Evolutionary conservation across 2,329 filamentous ascomycete genomes (phyloP).

Genomic region (Beauveria brongniartii): DNA sequence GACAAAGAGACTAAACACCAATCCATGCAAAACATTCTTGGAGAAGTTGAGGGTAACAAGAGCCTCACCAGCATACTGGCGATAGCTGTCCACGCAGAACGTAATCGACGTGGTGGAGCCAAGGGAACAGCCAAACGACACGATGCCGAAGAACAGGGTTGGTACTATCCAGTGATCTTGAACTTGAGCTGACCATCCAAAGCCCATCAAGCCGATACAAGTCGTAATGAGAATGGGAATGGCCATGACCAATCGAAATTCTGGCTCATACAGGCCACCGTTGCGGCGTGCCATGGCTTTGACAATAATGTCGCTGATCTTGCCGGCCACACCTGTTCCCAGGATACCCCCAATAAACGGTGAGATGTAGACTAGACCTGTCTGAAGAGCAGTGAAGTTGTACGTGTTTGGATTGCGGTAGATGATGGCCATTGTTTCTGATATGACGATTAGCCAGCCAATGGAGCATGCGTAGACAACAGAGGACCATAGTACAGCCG

Average conservation of each 20-base stretch:
- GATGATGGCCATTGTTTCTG: slow-evolving; percentile 75
- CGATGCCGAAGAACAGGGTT: slow-evolving; percentile 83
- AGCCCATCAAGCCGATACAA: slow-evolving; percentile 82
- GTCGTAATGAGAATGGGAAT: slow-evolving; percentile 71
- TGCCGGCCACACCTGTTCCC: slow-evolving; percentile 86
- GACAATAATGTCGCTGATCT: slow-evolving; percentile 78
- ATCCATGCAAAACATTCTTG: slow-evolving; percentile 88
- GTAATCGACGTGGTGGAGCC: slow-evolving; percentile 89
- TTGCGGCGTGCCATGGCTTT: slow-evolving; percentile 75
- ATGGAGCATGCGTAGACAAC: slow-evolving; percentile 80
- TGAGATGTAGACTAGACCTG: slow-evolving; percentile 80
- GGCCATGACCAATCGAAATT: slow-evolving; percentile 86
- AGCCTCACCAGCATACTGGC: slow-evolving; percentile 88
- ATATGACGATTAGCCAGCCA: slow-evolving; percentile 92
- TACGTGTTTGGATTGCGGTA: slow-evolving; percentile 64
- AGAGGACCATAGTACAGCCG: slow-evolving; percentile 80
- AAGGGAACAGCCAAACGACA: slow-evolving; percentile 86
- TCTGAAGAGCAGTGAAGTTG: slow-evolving; percentile 72
- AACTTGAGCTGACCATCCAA: slow-evolving; percentile 81
- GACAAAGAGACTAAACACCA: slow-evolving; percentile 84
- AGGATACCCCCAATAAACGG: slow-evolving; percentile 84
- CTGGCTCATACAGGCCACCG: slow-evolving; percentile 90
- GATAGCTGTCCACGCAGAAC: slow-evolving; percentile 87
- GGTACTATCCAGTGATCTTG: slow-evolving; percentile 82
- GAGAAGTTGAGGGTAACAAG: slow-evolving; percentile 89